Base-by-base conservation (phyloP, 2,329 filamentous ascomycete species). In the Colletotrichum sp. region DNA sequence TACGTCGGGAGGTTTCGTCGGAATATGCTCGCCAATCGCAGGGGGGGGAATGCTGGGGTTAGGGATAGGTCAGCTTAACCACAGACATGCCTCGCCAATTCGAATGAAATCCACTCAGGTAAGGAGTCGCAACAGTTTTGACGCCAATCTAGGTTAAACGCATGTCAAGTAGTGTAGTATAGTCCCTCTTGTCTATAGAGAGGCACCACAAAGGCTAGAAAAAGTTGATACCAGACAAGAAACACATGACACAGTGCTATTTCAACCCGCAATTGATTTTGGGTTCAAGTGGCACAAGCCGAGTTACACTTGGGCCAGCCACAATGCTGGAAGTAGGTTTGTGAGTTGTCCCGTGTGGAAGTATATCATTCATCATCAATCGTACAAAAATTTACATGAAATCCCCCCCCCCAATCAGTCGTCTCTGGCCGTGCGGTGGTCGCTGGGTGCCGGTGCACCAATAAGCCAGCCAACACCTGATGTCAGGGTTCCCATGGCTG, bases 391-490 rank as follows among this genome's bases (percentile, higher is more conserved):
- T n/a, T n/a, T 28, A 71, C 52, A 60, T 64, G 36, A 9, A 64
- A 21, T 43, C 10, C 24, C 55, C 24, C 13, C 6, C 34, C 34
- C 15, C 15, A 15, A 43, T 74, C 74, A 82, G 63, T 81, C 79
- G 59, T 84, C 82, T 32, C 80, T 78, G 15, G 28, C 24, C 21
- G 75, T 73, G 65, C 81, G 82, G 63, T 81, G 80, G 13, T 79
- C 78, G 24, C 85, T 86, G 75, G 87, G 88, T 24, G 86, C 86
- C 77, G 87, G 88, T 4, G 92, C 92, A 8, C 91, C 91, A 74
- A 94, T 89, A 63, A 94, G 82, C 93, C 93, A 94, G 0, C 93
- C 92, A 28, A 94, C 90, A 21, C 93, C 91, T 59, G 91, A 92
- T 4, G 93, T 92, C 63, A 94, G 82, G 2, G 92, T 92, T n/a